Evolutionary conservation across 495 filamentous ascomycete species (phyloP).

Genomic region (Neurospora terricola): DNA sequence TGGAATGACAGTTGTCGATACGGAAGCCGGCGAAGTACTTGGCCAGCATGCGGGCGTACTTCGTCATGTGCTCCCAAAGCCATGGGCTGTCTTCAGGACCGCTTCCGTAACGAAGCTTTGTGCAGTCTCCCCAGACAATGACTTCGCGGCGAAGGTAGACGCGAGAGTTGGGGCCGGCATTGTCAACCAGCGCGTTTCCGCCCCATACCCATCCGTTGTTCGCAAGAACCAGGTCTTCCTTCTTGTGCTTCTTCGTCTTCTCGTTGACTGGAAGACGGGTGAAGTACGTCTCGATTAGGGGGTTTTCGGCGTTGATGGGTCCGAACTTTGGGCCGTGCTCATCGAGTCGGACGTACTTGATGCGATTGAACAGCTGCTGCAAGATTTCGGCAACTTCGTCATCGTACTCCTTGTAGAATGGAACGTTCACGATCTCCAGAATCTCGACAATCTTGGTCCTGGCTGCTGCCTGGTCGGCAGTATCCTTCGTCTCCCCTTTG

Average conservation of each 20-base stretch:
- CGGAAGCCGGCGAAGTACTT: conserved; percentile 93
- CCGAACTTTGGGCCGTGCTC: conserved; percentile 85
- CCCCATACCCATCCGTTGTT: conserved; percentile 99
- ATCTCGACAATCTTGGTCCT: conserved; percentile 47
- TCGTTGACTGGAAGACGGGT: conserved; percentile 78
- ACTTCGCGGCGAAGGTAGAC: conserved; percentile 91
- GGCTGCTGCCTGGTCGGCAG: conserved; percentile 34
- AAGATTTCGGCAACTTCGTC: conserved; percentile 70
- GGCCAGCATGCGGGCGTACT: conserved; percentile 86
- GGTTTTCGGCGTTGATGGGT: conserved; percentile 60
- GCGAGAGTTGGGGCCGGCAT: conserved; percentile 78
- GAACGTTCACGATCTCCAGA: conserved; percentile 76
- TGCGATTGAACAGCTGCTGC: conserved; percentile 84
- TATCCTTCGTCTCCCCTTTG: conserved; percentile 36
- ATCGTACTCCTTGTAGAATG: conserved; percentile 87
- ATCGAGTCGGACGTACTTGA: conserved; percentile 86
- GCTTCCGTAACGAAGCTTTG: conserved; percentile 86
- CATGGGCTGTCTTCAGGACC: conserved; percentile 79
- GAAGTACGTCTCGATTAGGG: conserved; percentile 94
- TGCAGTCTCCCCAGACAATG: conserved; percentile 97
- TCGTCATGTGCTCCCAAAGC: conserved; percentile 91
- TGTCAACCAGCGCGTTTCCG: conserved; percentile 85
- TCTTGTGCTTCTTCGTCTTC: conserved; percentile 63
- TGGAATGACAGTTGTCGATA: conserved; percentile 98
- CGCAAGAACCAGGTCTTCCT: conserved; percentile 69